Conservation (phyloP, 495 filamentous ascomycete genomes). For the Daldinia decipiens region DNA sequence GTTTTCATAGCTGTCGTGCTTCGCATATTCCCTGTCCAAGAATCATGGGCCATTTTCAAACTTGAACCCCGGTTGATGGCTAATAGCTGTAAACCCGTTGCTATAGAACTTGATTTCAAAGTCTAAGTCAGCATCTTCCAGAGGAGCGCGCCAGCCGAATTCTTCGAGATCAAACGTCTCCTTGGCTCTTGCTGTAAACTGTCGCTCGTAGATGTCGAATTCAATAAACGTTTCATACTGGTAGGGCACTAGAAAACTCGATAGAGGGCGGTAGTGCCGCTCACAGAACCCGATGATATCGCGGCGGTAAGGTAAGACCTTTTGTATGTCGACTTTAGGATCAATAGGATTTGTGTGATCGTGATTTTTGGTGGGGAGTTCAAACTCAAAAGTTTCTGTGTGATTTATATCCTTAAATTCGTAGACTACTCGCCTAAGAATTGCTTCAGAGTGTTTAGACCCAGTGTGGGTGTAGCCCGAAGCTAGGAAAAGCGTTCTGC, state of each 20-base stretch:
- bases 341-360: not conserved
- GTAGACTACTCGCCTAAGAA: conserved; percentile 28
- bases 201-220: conserved; percentile 38
- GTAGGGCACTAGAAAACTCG: not conserved
- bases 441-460: not conserved
- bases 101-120: conserved; percentile 25
- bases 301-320: conserved; percentile 32
- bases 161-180: conserved; percentile 7
- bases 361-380: not conserved
- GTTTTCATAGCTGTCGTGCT: not conserved
- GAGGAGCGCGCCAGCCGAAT: conserved; percentile 17
- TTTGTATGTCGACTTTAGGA: conserved; percentile 17
- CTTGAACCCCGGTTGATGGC: conserved; percentile 25
- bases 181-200: conserved; percentile 18
- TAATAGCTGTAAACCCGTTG: conserved; percentile 11
- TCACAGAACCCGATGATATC: conserved; percentile 34
- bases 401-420: conserved; percentile 26
- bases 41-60: conserved; percentile 11
- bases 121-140: conserved; percentile 23
- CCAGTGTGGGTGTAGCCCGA: conserved; percentile 10
- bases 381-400: conserved; percentile 24
- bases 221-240: conserved; percentile 24
- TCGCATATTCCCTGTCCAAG: not conserved
- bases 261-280: not conserved
- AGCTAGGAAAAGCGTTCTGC: conserved; percentile 35